Evolutionary conservation across 331 rosid species (phyloP), one percentile per base, ranked within the genome.

Genomic region (Malus hybrid): DNA sequence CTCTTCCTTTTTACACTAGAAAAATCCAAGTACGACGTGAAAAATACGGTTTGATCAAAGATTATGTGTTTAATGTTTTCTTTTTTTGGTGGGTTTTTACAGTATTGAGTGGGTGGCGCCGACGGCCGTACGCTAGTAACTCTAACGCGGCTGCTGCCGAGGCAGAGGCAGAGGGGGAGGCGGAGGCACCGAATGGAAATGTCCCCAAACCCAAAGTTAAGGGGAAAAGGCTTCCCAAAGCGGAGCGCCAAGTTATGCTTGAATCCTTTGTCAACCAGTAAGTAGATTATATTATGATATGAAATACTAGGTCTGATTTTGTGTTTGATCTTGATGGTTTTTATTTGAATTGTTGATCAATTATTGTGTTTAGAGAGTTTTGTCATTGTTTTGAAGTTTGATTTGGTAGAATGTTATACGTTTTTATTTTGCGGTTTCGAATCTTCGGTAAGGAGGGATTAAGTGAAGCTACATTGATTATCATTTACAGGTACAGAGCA

Each of bases 261-360:
- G 88, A 89, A 84, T 70, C 84, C 32, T 89, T 78, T 77, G 95
- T 91, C 60, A 68, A 77, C 77, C 84, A 86, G 97, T 91, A 85
- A 6, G 80, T 65, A 13, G 57, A 26, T 30, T 14, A 14, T 29
- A 6, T 29, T 62, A 28, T 62, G 3, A 10, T 63, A 28, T 22
- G 13, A 39, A 44, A 1, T 62, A 9, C 28, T 3, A 2, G 1
- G 11, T 52, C 30, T 7, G 33, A 14, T 70, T 70, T 19, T 33
- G 15, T 12, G 30, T 58, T 20, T 58, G 63, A 11, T 58, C 8
- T 60, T 24, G 19, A 24, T 60, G 26, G 65, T 60, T 60, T 6
- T 26, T 33, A 26, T 24, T 24, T 24, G 65, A 60, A 60, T 10
- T 56, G 62, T 5, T 56, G 62, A 56, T 56, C 62, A 44, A 7